phyloP scores from a whole-genome alignment of 1,284 basidiomycete genomes.

The Fomitopsis palustris region DNA sequence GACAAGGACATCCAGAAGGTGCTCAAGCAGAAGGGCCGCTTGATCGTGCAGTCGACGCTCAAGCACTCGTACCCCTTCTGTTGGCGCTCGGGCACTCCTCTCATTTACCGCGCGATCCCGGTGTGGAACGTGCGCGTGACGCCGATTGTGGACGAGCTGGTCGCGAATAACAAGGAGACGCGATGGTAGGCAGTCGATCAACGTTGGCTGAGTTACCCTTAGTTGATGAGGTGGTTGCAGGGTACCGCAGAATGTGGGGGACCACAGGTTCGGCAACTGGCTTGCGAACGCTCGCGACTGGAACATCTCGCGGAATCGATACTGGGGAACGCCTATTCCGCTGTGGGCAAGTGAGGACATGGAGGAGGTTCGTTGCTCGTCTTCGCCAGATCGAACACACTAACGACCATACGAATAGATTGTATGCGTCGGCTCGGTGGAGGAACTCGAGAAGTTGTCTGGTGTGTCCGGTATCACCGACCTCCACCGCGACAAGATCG shows the following conservation, averaged over 20 bases:
- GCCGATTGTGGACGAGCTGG: conserved; percentile 80
- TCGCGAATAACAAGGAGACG: conserved; percentile 89
- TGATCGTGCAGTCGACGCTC: conserved; percentile 86
- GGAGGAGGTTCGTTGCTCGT: conserved; percentile 64
- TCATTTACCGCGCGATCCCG: conserved; percentile 96
- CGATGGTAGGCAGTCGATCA: conserved; percentile 63
- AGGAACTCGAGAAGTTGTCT: conserved; percentile 85
- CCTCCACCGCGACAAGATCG: conserved; percentile 60
- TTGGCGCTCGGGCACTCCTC: conserved; percentile 96
- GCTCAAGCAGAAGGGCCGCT: conserved; percentile 83
- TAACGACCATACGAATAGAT: conserved; percentile 45
- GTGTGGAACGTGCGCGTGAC: conserved; percentile 95
- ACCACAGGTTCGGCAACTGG: conserved; percentile 97
- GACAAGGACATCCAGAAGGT: conserved; percentile 94
- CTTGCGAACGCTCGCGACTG: conserved; percentile 96
- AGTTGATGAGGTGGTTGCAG: conserved; percentile 34
- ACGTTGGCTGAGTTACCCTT: background rate
- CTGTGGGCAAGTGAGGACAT: conserved; percentile 95
- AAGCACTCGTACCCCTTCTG: conserved; percentile 97
- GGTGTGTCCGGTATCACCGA: conserved; percentile 89
- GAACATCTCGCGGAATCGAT: conserved; percentile 99
- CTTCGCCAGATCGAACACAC: background rate
- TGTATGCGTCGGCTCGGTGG: conserved; percentile 85
- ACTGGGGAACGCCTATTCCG: conserved; percentile 99
- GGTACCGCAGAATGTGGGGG: conserved; percentile 90